A percentile compares a stretch with the other conserved stretches of the same genome.
phyloP scores from a whole-genome alignment of 2,329 filamentous ascomycete species.

The Epichloe sp. region DNA sequence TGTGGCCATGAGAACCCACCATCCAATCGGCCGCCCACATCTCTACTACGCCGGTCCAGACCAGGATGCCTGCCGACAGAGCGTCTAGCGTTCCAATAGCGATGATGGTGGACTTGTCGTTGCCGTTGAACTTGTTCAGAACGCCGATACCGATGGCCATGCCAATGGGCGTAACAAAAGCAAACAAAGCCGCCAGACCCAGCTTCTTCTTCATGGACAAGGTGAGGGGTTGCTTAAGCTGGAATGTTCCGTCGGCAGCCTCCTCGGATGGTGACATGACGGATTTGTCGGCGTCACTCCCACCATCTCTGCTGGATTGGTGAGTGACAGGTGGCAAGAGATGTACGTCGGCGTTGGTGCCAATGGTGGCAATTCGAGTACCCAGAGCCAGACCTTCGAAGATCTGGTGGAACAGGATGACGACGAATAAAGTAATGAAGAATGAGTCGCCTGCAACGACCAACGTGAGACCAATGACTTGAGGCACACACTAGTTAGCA shows the following conservation, averaged over 20 bases:
- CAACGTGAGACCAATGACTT: conserved; percentile 50
- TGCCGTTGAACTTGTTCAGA: conserved; percentile 58
- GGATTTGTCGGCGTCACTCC: conserved; percentile 16
- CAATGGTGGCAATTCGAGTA: conserved; percentile 52
- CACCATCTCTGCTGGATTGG: conserved; percentile 2
- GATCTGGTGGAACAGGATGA: conserved; percentile 68
- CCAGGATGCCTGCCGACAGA: conserved; percentile 58
- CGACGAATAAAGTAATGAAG: conserved; percentile 45
- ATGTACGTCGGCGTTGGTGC: conserved; percentile 13
- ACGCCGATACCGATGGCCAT: conserved; percentile 73
- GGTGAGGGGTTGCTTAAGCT: conserved; percentile 8
- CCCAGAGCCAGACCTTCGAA: conserved; percentile 68
- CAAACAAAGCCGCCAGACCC: conserved; percentile 49
- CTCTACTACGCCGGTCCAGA: conserved; percentile 71
- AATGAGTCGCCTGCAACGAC: conserved; percentile 45
- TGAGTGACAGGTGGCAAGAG: conserved; percentile 10
- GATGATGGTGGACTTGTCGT: conserved; percentile 52
- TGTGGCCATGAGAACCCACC: conserved; percentile 26
- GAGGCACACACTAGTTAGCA: background rate
- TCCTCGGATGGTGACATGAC: conserved; percentile 10
- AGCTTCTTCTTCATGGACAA: conserved; percentile 38
- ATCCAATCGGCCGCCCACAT: conserved; percentile 71
- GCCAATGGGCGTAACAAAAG: conserved; percentile 60
- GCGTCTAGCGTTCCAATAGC: conserved; percentile 64
- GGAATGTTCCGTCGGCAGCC: conserved; percentile 5